phyloP scores from a whole-genome alignment of 768 basidiomycete species.

The Rhodotorula graminis region DNA sequence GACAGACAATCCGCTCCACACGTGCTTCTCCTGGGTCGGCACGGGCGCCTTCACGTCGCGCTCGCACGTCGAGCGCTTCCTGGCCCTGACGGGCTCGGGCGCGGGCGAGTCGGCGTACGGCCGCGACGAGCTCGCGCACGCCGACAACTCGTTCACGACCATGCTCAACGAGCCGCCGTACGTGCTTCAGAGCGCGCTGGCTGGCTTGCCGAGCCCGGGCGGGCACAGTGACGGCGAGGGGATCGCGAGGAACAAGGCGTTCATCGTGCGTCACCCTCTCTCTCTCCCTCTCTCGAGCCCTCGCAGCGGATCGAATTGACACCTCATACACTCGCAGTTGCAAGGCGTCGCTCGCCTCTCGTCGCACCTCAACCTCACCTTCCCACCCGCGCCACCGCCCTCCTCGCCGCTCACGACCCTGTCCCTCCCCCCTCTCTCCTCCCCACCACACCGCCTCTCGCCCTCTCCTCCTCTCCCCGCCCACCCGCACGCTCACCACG shows the following conservation, averaged over 20 bases:
- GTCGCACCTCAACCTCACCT: not conserved
- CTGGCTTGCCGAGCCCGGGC: constrained; percentile 9
- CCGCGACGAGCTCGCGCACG: constrained; percentile 30
- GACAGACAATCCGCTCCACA: constrained; percentile 34
- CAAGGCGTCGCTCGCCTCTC: constrained; percentile 19
- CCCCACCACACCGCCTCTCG: not conserved
- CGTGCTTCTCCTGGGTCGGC: constrained; percentile 42
- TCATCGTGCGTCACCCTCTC: constrained; percentile 27
- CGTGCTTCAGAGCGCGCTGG: constrained; percentile 14
- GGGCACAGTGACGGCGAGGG: constrained; percentile 36
- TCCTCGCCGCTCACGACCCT: not conserved
- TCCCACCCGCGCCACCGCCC: not conserved
- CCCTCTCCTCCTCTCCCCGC: constrained; percentile 7
- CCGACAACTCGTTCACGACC: constrained; percentile 40
- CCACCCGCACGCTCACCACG: constrained; percentile 34
- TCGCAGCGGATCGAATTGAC: no score
- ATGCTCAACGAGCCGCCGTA: constrained; percentile 37
- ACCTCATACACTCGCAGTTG: constrained; percentile 7
- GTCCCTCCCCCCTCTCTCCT: not conserved
- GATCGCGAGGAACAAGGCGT: constrained; percentile 30
- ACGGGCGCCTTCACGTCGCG: constrained; percentile 38
- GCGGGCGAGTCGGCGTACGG: not conserved
- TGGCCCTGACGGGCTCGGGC: constrained; percentile 9
- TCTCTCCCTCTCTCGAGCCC: not conserved
- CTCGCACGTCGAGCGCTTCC: constrained; percentile 21